Evolutionary conservation across 2,329 filamentous ascomycete species (phyloP).

Genomic region (Botryotinia globosa): DNA sequence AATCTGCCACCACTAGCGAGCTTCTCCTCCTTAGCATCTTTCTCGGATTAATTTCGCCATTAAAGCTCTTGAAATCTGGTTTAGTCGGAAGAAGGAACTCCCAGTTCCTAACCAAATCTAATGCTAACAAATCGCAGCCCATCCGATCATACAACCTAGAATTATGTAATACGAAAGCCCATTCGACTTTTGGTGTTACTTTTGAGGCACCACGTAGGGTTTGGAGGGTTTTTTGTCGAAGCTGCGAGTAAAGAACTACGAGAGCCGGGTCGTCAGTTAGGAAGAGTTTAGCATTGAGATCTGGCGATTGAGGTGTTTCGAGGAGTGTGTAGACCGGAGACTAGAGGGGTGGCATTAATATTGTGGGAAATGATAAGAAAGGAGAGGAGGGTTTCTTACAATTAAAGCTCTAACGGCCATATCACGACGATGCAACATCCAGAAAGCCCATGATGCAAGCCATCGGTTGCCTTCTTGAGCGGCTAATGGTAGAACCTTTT

Average conservation of each 20-base stretch:
- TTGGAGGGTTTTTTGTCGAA: constrained; percentile 77
- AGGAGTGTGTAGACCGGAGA: constrained; percentile 75
- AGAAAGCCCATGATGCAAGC: constrained; percentile 94
- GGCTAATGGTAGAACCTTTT: constrained; percentile 75
- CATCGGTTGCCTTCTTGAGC: constrained; percentile 82
- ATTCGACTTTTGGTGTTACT: constrained; percentile 74
- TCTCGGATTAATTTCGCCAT: constrained; percentile 40
- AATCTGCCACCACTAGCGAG: constrained; percentile 77
- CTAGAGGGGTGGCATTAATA: constrained; percentile 42
- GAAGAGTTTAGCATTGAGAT: constrained; percentile 73
- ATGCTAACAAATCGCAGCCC: constrained; percentile 87
- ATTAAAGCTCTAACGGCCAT: constrained; percentile 82
- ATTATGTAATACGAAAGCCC: constrained; percentile 85
- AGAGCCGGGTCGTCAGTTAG: constrained; percentile 88
- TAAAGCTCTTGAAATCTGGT: constrained; percentile 45
- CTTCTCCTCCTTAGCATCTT: constrained; percentile 68
- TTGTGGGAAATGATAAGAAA: constrained; percentile 18
- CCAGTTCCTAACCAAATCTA: constrained; percentile 80
- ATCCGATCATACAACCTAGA: constrained; percentile 82
- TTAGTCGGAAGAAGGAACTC: constrained; percentile 62
- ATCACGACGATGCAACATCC: constrained; percentile 79
- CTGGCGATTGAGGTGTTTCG: constrained; percentile 64
- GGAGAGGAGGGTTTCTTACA: constrained; percentile 48
- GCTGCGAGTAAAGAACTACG: constrained; percentile 80
- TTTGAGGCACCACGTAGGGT: constrained; percentile 83